These are phyloP conservation scores for Zygotorulaspora chibaensis DNA, from an alignment of 805 yeast species.

Conservation along the genomic window DNA sequence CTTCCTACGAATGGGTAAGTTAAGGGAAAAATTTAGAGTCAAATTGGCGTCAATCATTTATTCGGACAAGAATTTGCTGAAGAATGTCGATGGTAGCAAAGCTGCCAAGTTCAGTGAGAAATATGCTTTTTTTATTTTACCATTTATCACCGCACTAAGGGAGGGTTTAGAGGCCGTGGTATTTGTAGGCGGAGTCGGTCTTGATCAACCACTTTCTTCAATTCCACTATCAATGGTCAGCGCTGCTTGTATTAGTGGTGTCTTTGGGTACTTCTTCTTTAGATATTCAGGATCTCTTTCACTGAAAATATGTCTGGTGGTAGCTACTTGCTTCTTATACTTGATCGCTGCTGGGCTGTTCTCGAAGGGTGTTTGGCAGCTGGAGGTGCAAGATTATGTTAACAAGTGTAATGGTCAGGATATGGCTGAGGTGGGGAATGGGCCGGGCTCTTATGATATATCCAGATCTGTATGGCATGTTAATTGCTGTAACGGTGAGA, in stretches of 20 bases:
- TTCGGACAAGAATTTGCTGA: conserved; percentile 26
- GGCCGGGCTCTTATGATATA: conserved; percentile 90
- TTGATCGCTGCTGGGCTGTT: conserved; percentile 82
- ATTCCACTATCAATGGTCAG: conserved; percentile 58
- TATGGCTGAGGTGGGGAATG: conserved; percentile 82
- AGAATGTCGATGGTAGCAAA: conserved; percentile 21
- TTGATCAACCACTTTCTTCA: conserved; percentile 61
- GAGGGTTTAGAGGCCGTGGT: conserved; percentile 93
- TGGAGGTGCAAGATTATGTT: conserved; percentile 75
- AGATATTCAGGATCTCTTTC: conserved; percentile 76
- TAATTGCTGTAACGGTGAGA: conserved; percentile 88
- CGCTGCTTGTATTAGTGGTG: conserved; percentile 56
- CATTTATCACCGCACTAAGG: conserved; percentile 79
- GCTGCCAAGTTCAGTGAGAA: conserved; percentile 44
- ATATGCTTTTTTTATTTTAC: conserved; percentile 71
- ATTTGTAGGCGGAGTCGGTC: conserved; percentile 83
- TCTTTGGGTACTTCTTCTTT: conserved; percentile 65
- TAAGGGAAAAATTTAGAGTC: conserved; percentile 77
- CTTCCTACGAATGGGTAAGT: conserved; percentile 70
- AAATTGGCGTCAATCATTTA: conserved; percentile 47
- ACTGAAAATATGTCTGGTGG: conserved; percentile 65
- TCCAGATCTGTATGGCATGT: conserved; percentile 85
- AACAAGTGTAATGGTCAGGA: conserved; percentile 75
- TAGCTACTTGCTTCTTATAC: conserved; percentile 76
- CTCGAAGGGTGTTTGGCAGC: conserved; percentile 86